Evolutionary conservation across 1,139 yeast genomes (phyloP), one percentile per base, ranked within the genome.

Genomic region (Sporopachydermia cereana): DNA sequence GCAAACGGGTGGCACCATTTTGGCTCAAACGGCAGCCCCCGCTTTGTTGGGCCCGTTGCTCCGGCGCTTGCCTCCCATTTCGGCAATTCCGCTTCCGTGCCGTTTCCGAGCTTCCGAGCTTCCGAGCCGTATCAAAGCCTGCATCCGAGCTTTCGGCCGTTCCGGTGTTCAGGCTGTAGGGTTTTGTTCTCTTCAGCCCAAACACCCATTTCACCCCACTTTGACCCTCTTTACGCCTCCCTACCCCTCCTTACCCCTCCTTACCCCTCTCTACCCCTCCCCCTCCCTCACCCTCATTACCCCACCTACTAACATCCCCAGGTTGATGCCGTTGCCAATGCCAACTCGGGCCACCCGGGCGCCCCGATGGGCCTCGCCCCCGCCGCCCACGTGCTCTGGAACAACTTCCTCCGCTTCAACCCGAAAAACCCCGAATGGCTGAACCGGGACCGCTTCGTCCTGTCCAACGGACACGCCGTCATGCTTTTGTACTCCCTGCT

Each of bases 291-390:
- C 49, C 31, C 27, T 34, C 17, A 14, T 36, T 14, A 7, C 29
- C 17, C 17, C 16, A 9, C 18, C 43, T 21, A n/a, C 18, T 41
- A 7, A 39, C 24, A 41, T 2, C 14, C 30, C 29, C 44, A 59
- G 63, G 89, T 84, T 49, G 99, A 91, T 67, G 81, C 84, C 54
- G 94, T 85, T 51, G 74, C 81, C 50, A 77, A 79, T 64, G 95
- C 97, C 59, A 84, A 91, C 69, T 83, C 96, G 51, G 99, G 99
- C 57, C 99, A 91, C 72, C 99, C 99, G 47, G 98, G 98, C 76
- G 96, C 99, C 47, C 98, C 98, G 58, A 79, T 91, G 77, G 98
- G 97, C 53, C 72, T 91, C 66, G 97, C 99, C 24, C 96, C 95
- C 46, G 76, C 89, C 50, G 84, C 86, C 48, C 88, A 81, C 62